Conservation (phyloP, 2,329 filamentous ascomycete genomes). For the Apiospora hydei region DNA sequence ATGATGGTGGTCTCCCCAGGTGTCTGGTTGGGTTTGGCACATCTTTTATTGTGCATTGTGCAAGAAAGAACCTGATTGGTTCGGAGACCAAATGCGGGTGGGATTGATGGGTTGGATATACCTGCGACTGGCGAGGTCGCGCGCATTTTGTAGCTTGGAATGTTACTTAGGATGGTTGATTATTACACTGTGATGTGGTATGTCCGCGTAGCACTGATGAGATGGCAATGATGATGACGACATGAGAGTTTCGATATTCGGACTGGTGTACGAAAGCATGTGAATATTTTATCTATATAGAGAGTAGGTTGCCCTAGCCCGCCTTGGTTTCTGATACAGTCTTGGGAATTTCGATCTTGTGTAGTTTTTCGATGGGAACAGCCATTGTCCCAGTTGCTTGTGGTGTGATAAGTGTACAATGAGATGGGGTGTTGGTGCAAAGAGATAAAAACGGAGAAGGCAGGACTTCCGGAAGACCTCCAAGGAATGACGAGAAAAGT, state of each 20-base stretch:
- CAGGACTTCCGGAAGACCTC: background rate
- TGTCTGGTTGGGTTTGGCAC: constrained; percentile 18
- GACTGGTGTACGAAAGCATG: background rate
- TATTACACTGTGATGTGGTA: background rate
- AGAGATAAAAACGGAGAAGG: background rate
- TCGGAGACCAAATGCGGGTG: background rate
- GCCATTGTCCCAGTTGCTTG: background rate
- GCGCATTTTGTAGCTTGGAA: constrained; percentile 4
- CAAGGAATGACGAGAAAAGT: constrained; percentile 5
- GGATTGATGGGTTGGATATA: background rate
- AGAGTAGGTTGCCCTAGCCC: constrained; percentile 19
- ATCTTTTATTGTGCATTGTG: background rate
- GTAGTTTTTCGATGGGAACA: background rate
- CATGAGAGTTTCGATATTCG: background rate
- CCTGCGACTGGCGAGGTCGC: constrained; percentile 12
- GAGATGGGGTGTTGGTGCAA: background rate
- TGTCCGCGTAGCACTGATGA: background rate
- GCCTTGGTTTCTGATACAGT: constrained; percentile 13
- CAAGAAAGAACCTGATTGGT: constrained; percentile 1
- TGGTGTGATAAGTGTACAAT: background rate
- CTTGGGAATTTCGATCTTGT: background rate
- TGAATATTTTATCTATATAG: constrained; percentile 12
- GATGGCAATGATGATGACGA: background rate
- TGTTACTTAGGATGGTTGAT: background rate
- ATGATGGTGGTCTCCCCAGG: constrained; percentile 6